These are phyloP conservation scores for Ophiostoma sp. DNA, from an alignment of 2,329 filamentous ascomycete species.

Conservation along the genomic window DNA sequence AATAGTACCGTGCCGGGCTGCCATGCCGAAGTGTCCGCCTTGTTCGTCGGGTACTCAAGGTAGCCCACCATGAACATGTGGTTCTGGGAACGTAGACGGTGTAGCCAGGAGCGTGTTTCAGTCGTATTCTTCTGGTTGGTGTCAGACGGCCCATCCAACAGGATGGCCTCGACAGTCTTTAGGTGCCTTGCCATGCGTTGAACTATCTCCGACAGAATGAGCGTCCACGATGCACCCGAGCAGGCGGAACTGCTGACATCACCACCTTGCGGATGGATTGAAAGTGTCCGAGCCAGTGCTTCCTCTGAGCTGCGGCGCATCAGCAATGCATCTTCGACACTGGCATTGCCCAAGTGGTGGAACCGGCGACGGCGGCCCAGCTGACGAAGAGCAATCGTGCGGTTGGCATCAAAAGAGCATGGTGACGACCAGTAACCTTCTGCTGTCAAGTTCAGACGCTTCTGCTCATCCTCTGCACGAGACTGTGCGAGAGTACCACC, in stretches of 20 bases:
- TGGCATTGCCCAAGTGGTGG: conserved; percentile 41
- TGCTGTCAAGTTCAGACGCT: conserved; percentile 44
- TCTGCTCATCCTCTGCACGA: conserved; percentile 39
- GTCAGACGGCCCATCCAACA: conserved; percentile 30
- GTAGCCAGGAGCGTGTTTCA: conserved; percentile 36
- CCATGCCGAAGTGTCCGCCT: conserved; percentile 35
- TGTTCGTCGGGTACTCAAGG: conserved; percentile 44
- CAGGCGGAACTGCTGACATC: conserved; percentile 31
- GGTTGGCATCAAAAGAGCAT: conserved; percentile 2
- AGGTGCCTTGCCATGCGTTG: conserved; percentile 41
- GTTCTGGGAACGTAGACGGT: conserved; percentile 39
- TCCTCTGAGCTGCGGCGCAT: conserved; percentile 40
- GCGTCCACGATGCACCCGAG: conserved; percentile 47
- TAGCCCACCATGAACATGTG: conserved; percentile 48
- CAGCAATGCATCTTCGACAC: conserved; percentile 36
- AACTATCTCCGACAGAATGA: conserved; percentile 45
- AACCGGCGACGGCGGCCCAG: conserved; percentile 41
- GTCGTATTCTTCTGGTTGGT: conserved; percentile 32
- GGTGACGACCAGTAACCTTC: conserved; percentile 43
- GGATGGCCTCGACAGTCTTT: conserved; percentile 36
- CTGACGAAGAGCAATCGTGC: conserved; percentile 36
- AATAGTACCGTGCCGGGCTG: conserved; percentile 38
- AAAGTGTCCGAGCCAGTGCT: conserved; percentile 35
- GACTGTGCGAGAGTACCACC: conserved; percentile 35
- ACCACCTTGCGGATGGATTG: neutral